Percentiles rank a stretch among this genome's conserved stretches.
Evolutionary conservation across 306 rosid genomes (phyloP).

Genomic region (Ormosia emarginata): DNA sequence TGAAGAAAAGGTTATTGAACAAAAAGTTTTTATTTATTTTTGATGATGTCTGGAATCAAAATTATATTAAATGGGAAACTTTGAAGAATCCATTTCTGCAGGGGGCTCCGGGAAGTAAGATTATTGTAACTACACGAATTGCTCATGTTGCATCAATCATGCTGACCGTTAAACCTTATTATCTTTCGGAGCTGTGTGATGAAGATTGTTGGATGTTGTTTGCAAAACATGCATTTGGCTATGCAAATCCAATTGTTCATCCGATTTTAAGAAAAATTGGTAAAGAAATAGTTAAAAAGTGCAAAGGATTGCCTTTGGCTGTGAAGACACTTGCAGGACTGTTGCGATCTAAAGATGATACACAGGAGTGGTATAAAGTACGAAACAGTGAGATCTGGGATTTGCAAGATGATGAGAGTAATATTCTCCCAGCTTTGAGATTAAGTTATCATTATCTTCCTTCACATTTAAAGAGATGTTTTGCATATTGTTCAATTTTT

Average conservation of each 20-base stretch:
- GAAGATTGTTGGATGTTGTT: constrained; percentile 36
- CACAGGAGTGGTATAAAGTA: constrained; percentile 19
- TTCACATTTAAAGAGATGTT: constrained; percentile 28
- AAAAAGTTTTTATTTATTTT: constrained; percentile 38
- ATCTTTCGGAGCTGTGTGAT: constrained; percentile 8
- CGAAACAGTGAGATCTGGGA: constrained; percentile 27
- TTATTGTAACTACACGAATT: constrained; percentile 40
- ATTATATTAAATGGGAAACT: constrained; percentile 23
- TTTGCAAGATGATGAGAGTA: not conserved
- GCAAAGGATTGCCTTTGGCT: constrained; percentile 51
- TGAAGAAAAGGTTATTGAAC: constrained; percentile 6
- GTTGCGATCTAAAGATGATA: constrained; percentile 11
- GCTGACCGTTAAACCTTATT: constrained; percentile 8
- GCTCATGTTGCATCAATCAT: constrained; percentile 17
- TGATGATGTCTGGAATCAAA: constrained; percentile 60
- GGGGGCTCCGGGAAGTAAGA: constrained; percentile 41
- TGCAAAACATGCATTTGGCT: constrained; percentile 18
- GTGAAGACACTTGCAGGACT: constrained; percentile 35
- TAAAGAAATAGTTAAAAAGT: constrained; percentile 30
- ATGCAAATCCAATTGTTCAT: not conserved
- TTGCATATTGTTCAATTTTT: constrained; percentile 38
- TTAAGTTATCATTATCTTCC: constrained; percentile 40
- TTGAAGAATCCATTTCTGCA: constrained; percentile 16
- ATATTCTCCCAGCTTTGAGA: constrained; percentile 27
- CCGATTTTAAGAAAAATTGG: constrained; percentile 24